A percentile compares a stretch with the other conserved stretches of the same genome.
These are phyloP conservation scores for Blastobotrys elegans DNA, from an alignment of 1,139 yeast species.

Conservation along the genomic window DNA sequence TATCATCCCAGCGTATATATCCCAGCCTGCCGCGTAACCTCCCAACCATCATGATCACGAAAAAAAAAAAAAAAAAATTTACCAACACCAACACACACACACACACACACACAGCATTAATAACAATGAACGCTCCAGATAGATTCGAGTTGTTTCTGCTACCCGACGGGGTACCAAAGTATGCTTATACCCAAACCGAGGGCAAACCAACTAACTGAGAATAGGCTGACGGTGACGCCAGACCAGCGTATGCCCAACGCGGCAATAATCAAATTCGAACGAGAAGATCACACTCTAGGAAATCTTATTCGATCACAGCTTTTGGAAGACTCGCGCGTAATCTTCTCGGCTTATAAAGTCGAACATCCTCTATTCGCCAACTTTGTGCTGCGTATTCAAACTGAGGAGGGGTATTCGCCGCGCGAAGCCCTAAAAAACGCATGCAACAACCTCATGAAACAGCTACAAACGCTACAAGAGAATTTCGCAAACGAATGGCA, in stretches of 20 bases:
- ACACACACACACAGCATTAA: too few species aligned
- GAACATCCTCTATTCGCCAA: conserved; percentile 97
- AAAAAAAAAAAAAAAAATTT: neutral
- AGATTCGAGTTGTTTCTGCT: conserved; percentile 91
- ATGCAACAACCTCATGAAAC: conserved; percentile 74
- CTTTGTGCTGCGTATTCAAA: conserved; percentile 88
- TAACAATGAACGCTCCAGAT: conserved; percentile 99
- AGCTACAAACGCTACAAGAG: conserved; percentile 65
- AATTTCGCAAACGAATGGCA: conserved; percentile 92
- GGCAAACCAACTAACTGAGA: neutral
- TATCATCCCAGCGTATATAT: neutral
- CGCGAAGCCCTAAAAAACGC: conserved; percentile 87
- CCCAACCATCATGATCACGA: neutral
- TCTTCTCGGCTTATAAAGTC: conserved; percentile 94
- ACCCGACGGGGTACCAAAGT: conserved; percentile 89
- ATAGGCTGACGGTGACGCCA: conserved; percentile 73
- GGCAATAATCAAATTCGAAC: conserved; percentile 83
- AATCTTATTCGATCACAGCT: conserved; percentile 83
- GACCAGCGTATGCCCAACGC: conserved; percentile 96
- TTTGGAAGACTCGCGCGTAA: conserved; percentile 75
- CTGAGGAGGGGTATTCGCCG: conserved; percentile 92
- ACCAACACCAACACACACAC: too few species aligned
- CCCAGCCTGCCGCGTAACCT: neutral
- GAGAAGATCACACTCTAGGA: conserved; percentile 97
- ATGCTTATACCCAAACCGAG: too few species aligned